phyloP scores from a whole-genome alignment of 2,329 filamentous ascomycete genomes.

The Aspergillus persii region DNA sequence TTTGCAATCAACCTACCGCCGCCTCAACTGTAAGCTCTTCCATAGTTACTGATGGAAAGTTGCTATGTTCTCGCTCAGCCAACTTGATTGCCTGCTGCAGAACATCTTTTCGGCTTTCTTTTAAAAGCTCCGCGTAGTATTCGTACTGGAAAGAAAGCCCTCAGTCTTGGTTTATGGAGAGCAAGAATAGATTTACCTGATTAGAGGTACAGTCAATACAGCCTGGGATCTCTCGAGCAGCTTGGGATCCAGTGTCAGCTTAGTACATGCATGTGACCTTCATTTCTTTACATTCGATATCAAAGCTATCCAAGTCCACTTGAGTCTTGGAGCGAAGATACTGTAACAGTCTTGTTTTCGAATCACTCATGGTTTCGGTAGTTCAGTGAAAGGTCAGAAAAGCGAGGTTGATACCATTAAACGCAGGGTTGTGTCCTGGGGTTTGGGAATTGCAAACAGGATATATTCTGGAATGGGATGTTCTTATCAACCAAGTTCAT shows the following conservation, averaged over 20 bases:
- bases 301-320: conserved; percentile 1
- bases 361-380: not conserved
- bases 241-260: not conserved
- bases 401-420: too few relatives aligned
- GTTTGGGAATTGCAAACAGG: too few relatives aligned
- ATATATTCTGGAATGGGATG: too few relatives aligned
- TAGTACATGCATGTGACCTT: too few relatives aligned
- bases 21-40: conserved; percentile 5
- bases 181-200: not conserved
- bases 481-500: too few relatives aligned
- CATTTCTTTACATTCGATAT: not conserved
- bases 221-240: not conserved
- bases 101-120: not conserved
- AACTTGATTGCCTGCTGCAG: not conserved
- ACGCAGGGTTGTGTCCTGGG: too few relatives aligned
- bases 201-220: conserved; percentile 9
- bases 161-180: not conserved
- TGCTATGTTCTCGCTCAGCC: not conserved
- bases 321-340: not conserved
- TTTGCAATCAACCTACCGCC: not conserved
- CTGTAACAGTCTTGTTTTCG: not conserved
- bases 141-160: not conserved
- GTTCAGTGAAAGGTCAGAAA: not conserved
- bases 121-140: conserved; percentile 1
- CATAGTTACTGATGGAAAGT: not conserved